phyloP scores from a whole-genome alignment of 176 grass and related monocot species.

The Ensete ventricosum region DNA sequence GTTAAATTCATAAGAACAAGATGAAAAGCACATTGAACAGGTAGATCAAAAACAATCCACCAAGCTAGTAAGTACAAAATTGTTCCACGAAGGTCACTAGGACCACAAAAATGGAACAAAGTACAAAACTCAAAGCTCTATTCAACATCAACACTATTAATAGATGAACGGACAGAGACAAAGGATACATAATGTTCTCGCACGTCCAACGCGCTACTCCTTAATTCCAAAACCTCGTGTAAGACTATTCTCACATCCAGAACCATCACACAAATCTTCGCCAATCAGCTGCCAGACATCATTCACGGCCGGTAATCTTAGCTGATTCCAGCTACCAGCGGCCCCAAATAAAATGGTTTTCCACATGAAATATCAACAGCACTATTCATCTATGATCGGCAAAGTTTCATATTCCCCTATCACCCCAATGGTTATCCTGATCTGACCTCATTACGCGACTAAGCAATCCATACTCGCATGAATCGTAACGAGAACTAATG shows the following conservation, averaged over 20 bases:
- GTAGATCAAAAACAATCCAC: no score
- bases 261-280: background rate
- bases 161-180: background rate
- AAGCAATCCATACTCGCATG: background rate
- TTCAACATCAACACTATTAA: background rate
- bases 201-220: no score
- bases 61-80: background rate
- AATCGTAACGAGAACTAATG: constrained; percentile 5
- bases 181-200: background rate
- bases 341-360: background rate
- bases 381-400: background rate
- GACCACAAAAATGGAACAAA: background rate
- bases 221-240: background rate
- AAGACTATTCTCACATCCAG: background rate
- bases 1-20: no score
- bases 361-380: constrained; percentile 11
- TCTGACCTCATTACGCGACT: background rate
- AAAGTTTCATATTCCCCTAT: background rate
- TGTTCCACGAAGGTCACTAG: background rate
- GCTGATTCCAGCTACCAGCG: background rate
- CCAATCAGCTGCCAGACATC: background rate
- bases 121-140: constrained; percentile 1
- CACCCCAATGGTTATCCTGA: background rate
- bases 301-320: background rate
- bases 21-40: no score